These are phyloP conservation scores for Ceratocystis huliohia DNA, from an alignment of 2,329 filamentous ascomycete species.

Conservation along the genomic window DNA sequence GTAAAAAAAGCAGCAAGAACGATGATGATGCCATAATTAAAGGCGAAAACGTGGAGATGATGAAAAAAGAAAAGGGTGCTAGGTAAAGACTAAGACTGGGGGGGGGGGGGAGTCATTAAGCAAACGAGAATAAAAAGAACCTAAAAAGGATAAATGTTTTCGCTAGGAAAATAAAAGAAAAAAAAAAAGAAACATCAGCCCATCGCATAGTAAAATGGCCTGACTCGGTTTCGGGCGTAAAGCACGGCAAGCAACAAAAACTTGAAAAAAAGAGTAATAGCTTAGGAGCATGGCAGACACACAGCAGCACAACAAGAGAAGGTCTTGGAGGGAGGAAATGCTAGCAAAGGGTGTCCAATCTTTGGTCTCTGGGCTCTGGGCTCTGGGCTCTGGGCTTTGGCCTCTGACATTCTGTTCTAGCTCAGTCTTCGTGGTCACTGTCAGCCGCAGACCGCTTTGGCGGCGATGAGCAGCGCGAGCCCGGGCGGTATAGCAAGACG, in stretches of 20 bases:
- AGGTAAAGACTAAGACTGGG: too few species aligned
- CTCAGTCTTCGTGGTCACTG: constrained; percentile 19
- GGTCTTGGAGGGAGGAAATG: background rate
- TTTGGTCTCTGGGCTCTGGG: background rate
- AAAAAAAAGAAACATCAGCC: constrained; percentile 9
- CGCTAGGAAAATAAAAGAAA: background rate
- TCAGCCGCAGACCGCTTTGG: constrained; percentile 21
- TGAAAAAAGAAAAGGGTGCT: background rate
- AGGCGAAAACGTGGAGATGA: background rate
- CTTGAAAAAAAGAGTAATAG: background rate
- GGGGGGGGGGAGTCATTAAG: background rate
- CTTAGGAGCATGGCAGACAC: background rate
- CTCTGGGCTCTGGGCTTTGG: background rate
- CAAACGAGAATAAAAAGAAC: constrained; percentile 11
- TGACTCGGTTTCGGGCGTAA: background rate
- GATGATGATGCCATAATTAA: constrained; percentile 3
- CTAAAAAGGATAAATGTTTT: constrained; percentile 11
- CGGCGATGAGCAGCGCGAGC: constrained; percentile 29
- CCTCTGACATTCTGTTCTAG: constrained; percentile 22
- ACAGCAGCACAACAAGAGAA: background rate
- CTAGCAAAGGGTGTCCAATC: too few species aligned
- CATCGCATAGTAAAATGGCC: background rate
- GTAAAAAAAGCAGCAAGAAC: background rate
- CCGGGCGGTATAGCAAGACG: constrained; percentile 19
- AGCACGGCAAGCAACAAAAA: background rate